Conservation (phyloP, 2,329 filamentous ascomycete genomes). For the Aspergillus sp. region DNA sequence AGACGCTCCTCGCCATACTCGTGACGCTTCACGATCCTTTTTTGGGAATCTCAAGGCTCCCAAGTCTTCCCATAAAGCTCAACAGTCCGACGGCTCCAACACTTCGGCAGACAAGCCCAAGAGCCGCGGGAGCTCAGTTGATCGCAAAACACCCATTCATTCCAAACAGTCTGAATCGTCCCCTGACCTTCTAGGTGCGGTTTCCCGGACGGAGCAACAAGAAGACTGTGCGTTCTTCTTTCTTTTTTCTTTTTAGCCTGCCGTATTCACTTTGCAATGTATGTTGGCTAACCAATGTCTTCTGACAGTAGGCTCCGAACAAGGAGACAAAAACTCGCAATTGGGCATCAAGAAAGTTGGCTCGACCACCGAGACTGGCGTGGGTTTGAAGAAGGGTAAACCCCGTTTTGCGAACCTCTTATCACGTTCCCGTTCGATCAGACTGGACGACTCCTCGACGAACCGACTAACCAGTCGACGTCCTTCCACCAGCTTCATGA, state of each 20-base stretch:
- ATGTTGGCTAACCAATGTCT: slow-evolving; percentile 2
- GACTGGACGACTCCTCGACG: slow-evolving; percentile 33
- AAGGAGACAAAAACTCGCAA: slow-evolving; percentile 16
- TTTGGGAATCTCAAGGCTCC: slow-evolving; percentile 42
- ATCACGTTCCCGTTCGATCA: slow-evolving; percentile 38
- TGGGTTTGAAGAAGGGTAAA: slow-evolving; percentile 34
- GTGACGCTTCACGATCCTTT: slow-evolving; percentile 40
- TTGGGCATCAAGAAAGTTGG: slow-evolving; percentile 18
- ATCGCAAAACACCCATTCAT: slow-evolving; percentile 29
- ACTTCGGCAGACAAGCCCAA: slow-evolving; percentile 30
- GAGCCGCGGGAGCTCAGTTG: slow-evolving; percentile 39
- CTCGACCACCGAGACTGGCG: slow-evolving; percentile 19
- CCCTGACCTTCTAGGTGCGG: slow-evolving; percentile 31
- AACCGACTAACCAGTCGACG: slow-evolving; percentile 26
- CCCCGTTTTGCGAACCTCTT: slow-evolving; percentile 39
- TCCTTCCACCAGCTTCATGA: slow-evolving; percentile 33
- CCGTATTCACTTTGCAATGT: no score
- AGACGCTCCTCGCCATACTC: slow-evolving; percentile 32
- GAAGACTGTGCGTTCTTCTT: slow-evolving; percentile 5
- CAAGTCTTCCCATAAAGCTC: slow-evolving; percentile 36
- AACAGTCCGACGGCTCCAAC: slow-evolving; percentile 33
- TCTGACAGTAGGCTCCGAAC: slow-evolving; percentile 11
- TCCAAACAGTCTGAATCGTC: slow-evolving; percentile 35
- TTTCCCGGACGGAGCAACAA: slow-evolving; percentile 16
- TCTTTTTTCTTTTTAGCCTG: no score